These are phyloP conservation scores for Gypsophila paniculata DNA, from an alignment of 179 eudicot genomes.

Conservation along the genomic window DNA sequence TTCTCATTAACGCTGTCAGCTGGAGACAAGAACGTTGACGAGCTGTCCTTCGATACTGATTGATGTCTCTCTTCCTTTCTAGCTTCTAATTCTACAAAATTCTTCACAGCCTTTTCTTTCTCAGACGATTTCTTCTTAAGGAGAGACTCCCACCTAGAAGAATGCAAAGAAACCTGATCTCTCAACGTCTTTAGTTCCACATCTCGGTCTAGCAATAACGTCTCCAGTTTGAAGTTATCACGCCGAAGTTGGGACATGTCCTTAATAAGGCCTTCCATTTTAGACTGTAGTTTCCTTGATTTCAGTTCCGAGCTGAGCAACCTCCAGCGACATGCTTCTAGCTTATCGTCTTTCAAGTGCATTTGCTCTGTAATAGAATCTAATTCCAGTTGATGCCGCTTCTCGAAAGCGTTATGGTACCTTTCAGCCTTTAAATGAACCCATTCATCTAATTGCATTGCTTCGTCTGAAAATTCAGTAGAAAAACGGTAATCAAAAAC, in stretches of 20 bases:
- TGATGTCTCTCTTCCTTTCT: slow-evolving; percentile 26
- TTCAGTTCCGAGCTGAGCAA: slow-evolving; percentile 61
- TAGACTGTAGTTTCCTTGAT: slow-evolving; percentile 53
- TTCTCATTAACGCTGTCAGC: slow-evolving; percentile 44
- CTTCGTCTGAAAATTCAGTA: slow-evolving; percentile 40
- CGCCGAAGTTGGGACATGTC: slow-evolving; percentile 53
- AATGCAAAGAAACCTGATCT: slow-evolving; percentile 38
- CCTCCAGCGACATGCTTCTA: slow-evolving; percentile 73
- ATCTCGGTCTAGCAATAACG: slow-evolving; percentile 52
- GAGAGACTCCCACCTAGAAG: slow-evolving; percentile 52
- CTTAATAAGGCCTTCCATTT: slow-evolving; percentile 58
- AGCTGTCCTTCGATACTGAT: slow-evolving; percentile 33
- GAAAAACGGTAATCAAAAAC: slow-evolving; percentile 5
- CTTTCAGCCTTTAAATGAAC: slow-evolving; percentile 55
- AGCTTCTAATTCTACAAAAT: slow-evolving; percentile 15
- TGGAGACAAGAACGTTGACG: slow-evolving; percentile 40
- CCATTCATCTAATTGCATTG: slow-evolving; percentile 56
- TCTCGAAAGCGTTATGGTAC: slow-evolving; percentile 45
- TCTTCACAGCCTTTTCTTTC: slow-evolving; percentile 33
- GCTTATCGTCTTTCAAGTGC: slow-evolving; percentile 66
- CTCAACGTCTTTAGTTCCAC: slow-evolving; percentile 53
- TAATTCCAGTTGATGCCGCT: slow-evolving; percentile 62
- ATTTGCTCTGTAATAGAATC: slow-evolving; percentile 73
- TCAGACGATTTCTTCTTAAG: slow-evolving; percentile 44
- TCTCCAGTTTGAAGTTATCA: slow-evolving; percentile 51